Percentiles rank a stretch among this genome's conserved stretches.
Evolutionary conservation across 371 early-diverging fungal genomes (phyloP).

Genomic region (Mucor saturninus): DNA sequence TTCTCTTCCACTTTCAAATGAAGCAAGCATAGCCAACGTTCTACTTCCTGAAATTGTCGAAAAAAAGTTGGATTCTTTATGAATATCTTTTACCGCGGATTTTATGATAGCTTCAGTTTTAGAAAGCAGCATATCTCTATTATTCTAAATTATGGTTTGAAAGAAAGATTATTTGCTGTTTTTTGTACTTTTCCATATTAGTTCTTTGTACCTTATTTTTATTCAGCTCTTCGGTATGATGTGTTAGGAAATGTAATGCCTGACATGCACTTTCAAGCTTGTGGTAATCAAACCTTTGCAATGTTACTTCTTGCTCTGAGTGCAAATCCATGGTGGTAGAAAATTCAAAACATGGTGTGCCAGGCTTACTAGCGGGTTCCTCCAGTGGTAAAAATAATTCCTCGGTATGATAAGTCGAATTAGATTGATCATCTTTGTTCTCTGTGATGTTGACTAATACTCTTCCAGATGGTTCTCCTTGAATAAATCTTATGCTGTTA

Average conservation of each 20-base stretch:
- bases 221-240: no score
- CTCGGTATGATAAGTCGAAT: not conserved
- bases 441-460: not conserved
- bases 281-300: slow-evolving; percentile 2
- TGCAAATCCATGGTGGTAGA: no score
- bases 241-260: slow-evolving; percentile 11
- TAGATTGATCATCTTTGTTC: not conserved
- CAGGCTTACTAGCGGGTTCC: not conserved
- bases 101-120: not conserved
- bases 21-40: slow-evolving; percentile 18
- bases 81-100: not conserved
- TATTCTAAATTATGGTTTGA: not conserved
- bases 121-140: not conserved
- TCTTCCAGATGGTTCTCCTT: not conserved
- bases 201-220: not conserved
- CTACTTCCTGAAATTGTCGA: slow-evolving; percentile 20
- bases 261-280: slow-evolving; percentile 18
- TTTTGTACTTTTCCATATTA: no score
- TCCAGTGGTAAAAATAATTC: not conserved
- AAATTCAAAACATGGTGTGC: no score
- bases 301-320: no score
- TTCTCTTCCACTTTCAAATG: slow-evolving; percentile 5
- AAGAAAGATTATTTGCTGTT: no score
- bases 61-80: slow-evolving; percentile 9
- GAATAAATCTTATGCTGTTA: not conserved